Base-by-base conservation (phyloP, 495 filamentous ascomycete species). In the Penicillium crystallinum region DNA sequence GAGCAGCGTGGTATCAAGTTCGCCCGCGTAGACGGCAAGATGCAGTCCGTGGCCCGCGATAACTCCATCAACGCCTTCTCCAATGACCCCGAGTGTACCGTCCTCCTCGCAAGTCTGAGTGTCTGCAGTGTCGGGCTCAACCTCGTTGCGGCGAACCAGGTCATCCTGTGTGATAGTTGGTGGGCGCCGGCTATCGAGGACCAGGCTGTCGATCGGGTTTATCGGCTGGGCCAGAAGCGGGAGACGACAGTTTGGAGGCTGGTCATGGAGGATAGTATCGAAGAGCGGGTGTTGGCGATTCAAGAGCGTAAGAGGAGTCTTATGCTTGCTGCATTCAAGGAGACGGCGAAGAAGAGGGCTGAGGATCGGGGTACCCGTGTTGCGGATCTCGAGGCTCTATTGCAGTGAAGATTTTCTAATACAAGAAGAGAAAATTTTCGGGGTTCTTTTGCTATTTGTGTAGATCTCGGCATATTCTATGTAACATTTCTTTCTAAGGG, bases 141-240 rank as follows among this genome's bases (percentile, higher is more conserved):
- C 58, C 81, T 97, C 12, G 87, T 90, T 0, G 84, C 88, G 0
- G 92, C 91, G 1, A 91, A 91, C 49, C 91, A 91, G 21, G 90
- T 93, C 40, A 83, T 96, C 14, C 74, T 96, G 7, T 78, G 82
- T 0, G 91, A 97, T 62, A 85, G 80, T 38, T 96, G 90, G 91
- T 96, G 91, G 90, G 90, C 90, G 3, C 89, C 90, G 0, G 91
- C 90, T 0, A 91, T 96, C 52, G 91, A 97, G 66, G 90, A 95
- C 59, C 91, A 97, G 61, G 91, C 91, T 22, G 80, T 96, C 2
- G 91, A 97, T 62, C 84, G 91, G 1, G 91, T 96, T 15, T 89
- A 96, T 55, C 77, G 91, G 4, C 78, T 96, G 0, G 91, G 91
- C 2, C 91, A 97, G 69, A 91, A 77, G 48, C 76, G 85, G 27